Evolutionary conservation across 1,139 yeast species (phyloP), one percentile per base, ranked within the genome.

Genomic region (Candida sp.): DNA sequence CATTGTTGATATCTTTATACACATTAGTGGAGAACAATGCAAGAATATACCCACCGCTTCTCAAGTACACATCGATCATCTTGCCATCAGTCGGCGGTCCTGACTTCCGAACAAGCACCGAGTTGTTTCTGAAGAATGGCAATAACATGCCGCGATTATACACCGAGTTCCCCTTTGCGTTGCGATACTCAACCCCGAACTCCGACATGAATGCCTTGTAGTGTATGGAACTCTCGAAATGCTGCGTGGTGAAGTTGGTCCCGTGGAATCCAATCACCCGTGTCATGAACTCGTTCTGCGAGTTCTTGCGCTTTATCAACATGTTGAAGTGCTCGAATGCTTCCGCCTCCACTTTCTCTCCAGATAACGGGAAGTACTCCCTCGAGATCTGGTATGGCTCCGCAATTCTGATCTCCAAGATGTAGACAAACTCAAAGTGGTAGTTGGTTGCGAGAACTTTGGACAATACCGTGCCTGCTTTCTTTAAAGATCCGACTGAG

Each of bases 1-100:
- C 75, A 1, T 74, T 73, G 9, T 69, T 63, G 47, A 81, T 70
- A 3, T 61, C 65, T 8, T 69, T 66, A 27, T 65, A 62, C 0
- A 45, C 34, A 3, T 59, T 55, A 38, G 71, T 67, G 47, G 72
- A 72, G 59, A 84, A 83, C 9, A 80, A 77, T 1, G 81, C 84
- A 57, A 86, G 70, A 40, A 86, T 61, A 56, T 73, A 85, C 0
- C 90, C 90, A 1, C 88, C 87, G 12, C 82, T 73, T 54, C 81
- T 72, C 52, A 79, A 68, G 55, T 73, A 79, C 11, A 84, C 70
- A 28, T 80, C 82, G 42, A 76, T 59, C 34, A 31, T 33, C 37
- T 23, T 51, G 41, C 48, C 53, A 50, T 56, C 63, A 58, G 53
- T 62, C n/a, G 31, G 28, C 26, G 40, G 8, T 27, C 31, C 22